These are phyloP conservation scores for Gossypium lobatum DNA, from an alignment of 441 rosid species.

Conservation along the genomic window DNA sequence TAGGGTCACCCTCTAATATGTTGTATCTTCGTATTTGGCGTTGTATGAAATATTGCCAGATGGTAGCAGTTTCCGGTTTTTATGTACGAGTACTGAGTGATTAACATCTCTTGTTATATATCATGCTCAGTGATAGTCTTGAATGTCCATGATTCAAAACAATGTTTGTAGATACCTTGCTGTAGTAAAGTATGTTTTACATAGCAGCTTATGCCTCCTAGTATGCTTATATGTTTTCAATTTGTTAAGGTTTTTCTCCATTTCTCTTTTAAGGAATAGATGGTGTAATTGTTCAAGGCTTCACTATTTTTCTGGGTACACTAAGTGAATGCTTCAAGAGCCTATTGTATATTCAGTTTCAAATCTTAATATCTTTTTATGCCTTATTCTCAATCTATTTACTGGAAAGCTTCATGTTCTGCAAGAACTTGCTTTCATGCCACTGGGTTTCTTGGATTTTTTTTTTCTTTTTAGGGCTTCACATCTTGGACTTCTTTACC, in stretches of 20 bases:
- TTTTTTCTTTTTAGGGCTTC: slow-evolving; percentile 63
- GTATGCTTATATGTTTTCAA: neutral
- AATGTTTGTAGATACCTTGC: neutral
- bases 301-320: neutral
- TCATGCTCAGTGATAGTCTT: slow-evolving; percentile 15
- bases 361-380: neutral
- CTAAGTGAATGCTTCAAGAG: neutral
- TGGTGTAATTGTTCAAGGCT: slow-evolving; percentile 1
- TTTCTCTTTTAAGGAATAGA: neutral
- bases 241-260: neutral
- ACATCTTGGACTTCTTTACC: slow-evolving; percentile 93
- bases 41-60: neutral
- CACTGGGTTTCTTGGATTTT: slow-evolving; percentile 14
- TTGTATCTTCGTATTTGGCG: neutral
- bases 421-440: slow-evolving; percentile 9
- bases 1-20: slow-evolving; percentile 1
- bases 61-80: slow-evolving; percentile 2
- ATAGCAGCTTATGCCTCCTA: neutral
- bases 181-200: neutral
- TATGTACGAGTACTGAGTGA: neutral
- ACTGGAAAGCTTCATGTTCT: slow-evolving; percentile 9
- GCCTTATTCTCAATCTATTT: neutral
- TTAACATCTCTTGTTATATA: neutral
- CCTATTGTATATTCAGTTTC: neutral
- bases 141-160: slow-evolving; percentile 12